phyloP scores from a whole-genome alignment of 345 rosid species.

The Hibiscus mutabilis region DNA sequence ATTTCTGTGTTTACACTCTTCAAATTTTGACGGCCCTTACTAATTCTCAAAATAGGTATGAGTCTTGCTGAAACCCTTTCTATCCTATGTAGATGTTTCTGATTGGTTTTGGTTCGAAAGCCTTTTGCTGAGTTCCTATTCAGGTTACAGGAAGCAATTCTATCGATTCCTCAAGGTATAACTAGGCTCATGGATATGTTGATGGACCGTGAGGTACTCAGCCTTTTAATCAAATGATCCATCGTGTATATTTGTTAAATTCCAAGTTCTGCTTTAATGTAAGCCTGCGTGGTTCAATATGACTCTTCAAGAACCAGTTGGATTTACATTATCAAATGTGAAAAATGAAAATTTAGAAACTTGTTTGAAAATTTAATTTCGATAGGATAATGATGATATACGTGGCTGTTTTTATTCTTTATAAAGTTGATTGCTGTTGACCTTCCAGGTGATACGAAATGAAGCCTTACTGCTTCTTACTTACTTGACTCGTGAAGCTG shows the following conservation, averaged over 20 bases:
- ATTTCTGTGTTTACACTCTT: conserved; percentile 86
- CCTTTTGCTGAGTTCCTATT: conserved; percentile 38
- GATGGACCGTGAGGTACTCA: conserved; percentile 90
- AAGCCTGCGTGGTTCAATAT: neutral
- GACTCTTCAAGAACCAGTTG: no score
- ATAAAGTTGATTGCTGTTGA: conserved; percentile 13
- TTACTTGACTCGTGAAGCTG: conserved; percentile 90
- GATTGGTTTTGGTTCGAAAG: conserved; percentile 21
- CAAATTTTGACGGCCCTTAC: conserved; percentile 90
- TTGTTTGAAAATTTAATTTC: no score
- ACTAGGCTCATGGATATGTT: conserved; percentile 99
- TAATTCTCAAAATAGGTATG: conserved; percentile 82
- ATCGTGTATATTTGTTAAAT: neutral
- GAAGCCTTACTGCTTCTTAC: conserved; percentile 95
- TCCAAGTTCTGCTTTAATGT: neutral
- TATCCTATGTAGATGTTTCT: conserved; percentile 4
- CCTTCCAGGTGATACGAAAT: conserved; percentile 74
- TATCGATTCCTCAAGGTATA: conserved; percentile 92
- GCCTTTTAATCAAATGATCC: conserved; percentile 2
- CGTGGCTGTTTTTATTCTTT: no score
- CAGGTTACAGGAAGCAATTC: conserved; percentile 99
- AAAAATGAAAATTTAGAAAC: no score
- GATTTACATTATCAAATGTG: no score
- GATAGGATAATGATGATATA: no score
- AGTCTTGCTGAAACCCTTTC: conserved; percentile 6